These are phyloP conservation scores for Jatropha podagrica DNA, from an alignment of 441 rosid genomes.

Conservation along the genomic window DNA sequence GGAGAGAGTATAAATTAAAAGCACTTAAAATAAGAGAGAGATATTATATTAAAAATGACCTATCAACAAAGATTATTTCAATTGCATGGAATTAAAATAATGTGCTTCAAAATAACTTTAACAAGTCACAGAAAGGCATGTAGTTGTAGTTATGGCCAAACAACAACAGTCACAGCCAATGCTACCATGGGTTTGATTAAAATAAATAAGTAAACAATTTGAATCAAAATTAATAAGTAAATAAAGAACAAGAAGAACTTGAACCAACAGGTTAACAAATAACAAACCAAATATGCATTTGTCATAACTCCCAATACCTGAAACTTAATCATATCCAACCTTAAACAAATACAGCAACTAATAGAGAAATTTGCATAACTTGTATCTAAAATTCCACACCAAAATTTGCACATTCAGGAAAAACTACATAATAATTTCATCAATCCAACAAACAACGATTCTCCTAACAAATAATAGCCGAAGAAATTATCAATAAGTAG, in stretches of 20 bases:
- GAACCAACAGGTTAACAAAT: background rate
- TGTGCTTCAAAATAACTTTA: background rate
- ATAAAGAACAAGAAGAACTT: background rate
- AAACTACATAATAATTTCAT: background rate
- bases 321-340: background rate
- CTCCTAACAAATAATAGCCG: background rate
- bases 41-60: background rate
- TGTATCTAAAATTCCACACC: background rate
- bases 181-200: background rate
- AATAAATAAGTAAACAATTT: background rate
- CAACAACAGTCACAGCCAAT: background rate
- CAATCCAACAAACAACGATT: background rate
- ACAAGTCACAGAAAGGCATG: background rate
- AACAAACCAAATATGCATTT: background rate
- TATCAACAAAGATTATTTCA: background rate
- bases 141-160: background rate
- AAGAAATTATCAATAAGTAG: background rate
- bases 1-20: background rate
- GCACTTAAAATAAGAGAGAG: background rate
- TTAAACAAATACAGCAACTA: background rate
- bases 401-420: background rate
- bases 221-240: no score
- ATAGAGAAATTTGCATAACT: background rate
- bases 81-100: constrained; percentile 1
- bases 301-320: background rate